Conservation (phyloP, 2,329 filamentous ascomycete genomes). For the Teratosphaeriaceae sp. region DNA sequence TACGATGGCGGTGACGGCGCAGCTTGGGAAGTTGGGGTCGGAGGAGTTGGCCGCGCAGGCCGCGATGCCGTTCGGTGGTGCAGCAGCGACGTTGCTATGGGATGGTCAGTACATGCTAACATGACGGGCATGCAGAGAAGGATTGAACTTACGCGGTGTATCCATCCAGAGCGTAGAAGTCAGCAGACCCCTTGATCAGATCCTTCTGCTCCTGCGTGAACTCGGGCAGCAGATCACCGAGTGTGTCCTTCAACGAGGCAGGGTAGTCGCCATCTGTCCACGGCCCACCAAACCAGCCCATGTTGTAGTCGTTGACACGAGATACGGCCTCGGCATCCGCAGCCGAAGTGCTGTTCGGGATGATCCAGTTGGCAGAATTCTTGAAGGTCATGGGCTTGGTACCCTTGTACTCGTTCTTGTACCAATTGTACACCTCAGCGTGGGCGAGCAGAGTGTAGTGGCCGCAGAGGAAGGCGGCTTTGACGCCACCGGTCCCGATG, state of each 20-base stretch:
- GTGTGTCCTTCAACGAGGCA: constrained; percentile 30
- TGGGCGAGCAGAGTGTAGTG: constrained; percentile 33
- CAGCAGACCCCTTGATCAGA: constrained; percentile 27
- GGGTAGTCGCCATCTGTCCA: constrained; percentile 42
- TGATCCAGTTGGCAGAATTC: constrained; percentile 32
- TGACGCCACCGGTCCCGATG: constrained; percentile 27
- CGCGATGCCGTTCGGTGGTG: constrained; percentile 29
- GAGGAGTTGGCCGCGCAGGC: constrained; percentile 30
- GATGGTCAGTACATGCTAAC: too few relatives aligned
- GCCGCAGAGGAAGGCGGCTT: constrained; percentile 31
- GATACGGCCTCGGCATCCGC: constrained; percentile 30
- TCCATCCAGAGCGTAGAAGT: constrained; percentile 33
- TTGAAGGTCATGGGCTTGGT: constrained; percentile 27
- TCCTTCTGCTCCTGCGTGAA: constrained; percentile 29
- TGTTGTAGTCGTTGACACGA: constrained; percentile 32
- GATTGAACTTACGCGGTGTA: too few relatives aligned
- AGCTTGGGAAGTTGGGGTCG: constrained; percentile 29
- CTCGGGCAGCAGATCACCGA: constrained; percentile 25
- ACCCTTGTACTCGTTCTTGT: constrained; percentile 33
- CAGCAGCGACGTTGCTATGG: constrained; percentile 29
- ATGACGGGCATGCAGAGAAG: too few relatives aligned
- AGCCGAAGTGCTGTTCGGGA: constrained; percentile 29
- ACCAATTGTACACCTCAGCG: constrained; percentile 34
- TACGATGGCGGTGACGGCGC: constrained; percentile 29
- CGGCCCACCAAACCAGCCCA: constrained; percentile 39